A percentile compares a stretch with the other conserved stretches of the same genome.
Conservation (phyloP, 805 yeast species). For the Candida easanensis region DNA sequence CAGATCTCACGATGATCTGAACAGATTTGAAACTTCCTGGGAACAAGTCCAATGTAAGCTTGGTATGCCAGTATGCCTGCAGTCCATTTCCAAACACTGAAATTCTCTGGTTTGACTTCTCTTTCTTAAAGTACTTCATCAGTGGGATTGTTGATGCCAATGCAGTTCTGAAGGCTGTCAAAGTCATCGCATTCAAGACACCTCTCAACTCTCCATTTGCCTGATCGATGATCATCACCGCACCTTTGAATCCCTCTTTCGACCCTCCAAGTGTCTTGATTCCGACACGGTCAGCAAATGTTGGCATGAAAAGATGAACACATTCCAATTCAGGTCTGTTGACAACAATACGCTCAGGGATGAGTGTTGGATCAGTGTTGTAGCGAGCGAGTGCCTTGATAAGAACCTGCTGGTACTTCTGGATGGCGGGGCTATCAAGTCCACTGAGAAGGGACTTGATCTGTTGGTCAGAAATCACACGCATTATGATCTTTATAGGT, state of each 20-base stretch:
- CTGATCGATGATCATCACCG: constrained; percentile 49
- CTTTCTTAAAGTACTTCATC: constrained; percentile 32
- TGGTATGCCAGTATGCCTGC: constrained; percentile 65
- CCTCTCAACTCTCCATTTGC: constrained; percentile 50
- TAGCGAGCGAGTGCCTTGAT: constrained; percentile 39
- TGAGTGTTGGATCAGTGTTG: constrained; percentile 39
- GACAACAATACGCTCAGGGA: constrained; percentile 55
- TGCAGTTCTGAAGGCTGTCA: constrained; percentile 70
- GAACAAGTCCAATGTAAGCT: constrained; percentile 40
- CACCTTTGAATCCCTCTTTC: constrained; percentile 56
- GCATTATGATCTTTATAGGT: neutral
- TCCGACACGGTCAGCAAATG: constrained; percentile 55
- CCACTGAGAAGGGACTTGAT: neutral
- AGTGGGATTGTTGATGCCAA: constrained; percentile 51
- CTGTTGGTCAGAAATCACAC: neutral
- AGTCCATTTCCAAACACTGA: constrained; percentile 59
- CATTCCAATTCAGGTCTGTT: constrained; percentile 34
- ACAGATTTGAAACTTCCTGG: constrained; percentile 37
- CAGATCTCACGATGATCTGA: constrained; percentile 43
- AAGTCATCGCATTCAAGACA: constrained; percentile 51
- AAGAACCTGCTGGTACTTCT: constrained; percentile 36
- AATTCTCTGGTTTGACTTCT: constrained; percentile 23
- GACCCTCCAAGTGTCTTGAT: constrained; percentile 61
- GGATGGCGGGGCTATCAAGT: constrained; percentile 21
- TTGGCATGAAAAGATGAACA: constrained; percentile 64